A percentile compares a stretch with the other conserved stretches of the same genome.
phyloP scores from a whole-genome alignment of 1,139 yeast genomes.

The Kodamaea fungicola region DNA sequence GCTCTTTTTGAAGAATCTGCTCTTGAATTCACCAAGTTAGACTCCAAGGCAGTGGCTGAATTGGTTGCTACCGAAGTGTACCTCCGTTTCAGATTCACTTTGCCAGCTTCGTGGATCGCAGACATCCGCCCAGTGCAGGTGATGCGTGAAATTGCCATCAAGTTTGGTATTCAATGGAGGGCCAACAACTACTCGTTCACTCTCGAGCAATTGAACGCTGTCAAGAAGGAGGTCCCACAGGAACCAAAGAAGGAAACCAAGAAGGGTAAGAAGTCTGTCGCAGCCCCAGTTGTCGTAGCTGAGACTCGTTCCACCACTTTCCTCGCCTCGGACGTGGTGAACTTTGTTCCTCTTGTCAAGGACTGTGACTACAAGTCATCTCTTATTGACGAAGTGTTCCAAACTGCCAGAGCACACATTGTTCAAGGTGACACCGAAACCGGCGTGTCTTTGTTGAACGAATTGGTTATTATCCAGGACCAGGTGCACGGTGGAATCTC shows the following conservation, averaged over 20 bases:
- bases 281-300: constrained; percentile 18
- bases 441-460: constrained; percentile 59
- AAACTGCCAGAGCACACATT: constrained; percentile 58
- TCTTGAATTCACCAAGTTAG: constrained; percentile 42
- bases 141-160: constrained; percentile 69
- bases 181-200: constrained; percentile 51
- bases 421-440: constrained; percentile 41
- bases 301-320: constrained; percentile 41
- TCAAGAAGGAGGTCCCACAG: constrained; percentile 12
- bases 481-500: constrained; percentile 83
- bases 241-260: constrained; percentile 22
- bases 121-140: constrained; percentile 42
- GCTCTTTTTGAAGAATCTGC: constrained; percentile 39
- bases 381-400: constrained; percentile 76
- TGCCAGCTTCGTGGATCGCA: constrained; percentile 49
- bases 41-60: constrained; percentile 41
- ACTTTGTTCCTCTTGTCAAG: constrained; percentile 72
- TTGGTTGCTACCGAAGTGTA: constrained; percentile 51
- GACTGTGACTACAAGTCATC: constrained; percentile 64
- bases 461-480: constrained; percentile 70
- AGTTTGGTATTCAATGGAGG: constrained; percentile 87
- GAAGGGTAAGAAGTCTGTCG: constrained; percentile 27
- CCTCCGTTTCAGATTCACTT: constrained; percentile 57
- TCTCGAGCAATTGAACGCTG: constrained; percentile 23
- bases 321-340: constrained; percentile 57